Percentiles rank a stretch among this genome's conserved stretches.
Conservation (phyloP, 2,329 filamentous ascomycete genomes). For the Didymella segeticola region DNA sequence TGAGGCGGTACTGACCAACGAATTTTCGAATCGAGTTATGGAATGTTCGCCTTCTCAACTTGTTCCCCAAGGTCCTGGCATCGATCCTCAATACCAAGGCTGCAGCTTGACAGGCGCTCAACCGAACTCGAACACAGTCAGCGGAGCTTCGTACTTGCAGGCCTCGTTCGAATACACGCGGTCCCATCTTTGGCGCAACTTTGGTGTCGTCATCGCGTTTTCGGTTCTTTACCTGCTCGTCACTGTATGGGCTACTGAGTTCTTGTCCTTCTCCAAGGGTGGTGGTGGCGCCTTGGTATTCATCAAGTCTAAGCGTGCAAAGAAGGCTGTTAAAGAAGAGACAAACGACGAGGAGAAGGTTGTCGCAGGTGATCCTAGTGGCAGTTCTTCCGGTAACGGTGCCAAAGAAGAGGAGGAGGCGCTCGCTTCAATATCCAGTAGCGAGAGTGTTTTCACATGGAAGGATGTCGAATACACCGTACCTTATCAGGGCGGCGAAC, state of each 20-base stretch:
- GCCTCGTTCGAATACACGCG: conserved; percentile 64
- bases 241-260: conserved; percentile 73
- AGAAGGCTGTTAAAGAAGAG: conserved; percentile 58
- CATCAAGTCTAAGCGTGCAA: conserved; percentile 70
- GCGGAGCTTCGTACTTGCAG: conserved; percentile 62
- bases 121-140: conserved; percentile 58
- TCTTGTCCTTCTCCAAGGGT: conserved; percentile 66
- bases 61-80: conserved; percentile 64
- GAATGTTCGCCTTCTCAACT: conserved; percentile 65
- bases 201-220: conserved; percentile 78
- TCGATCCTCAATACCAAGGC: conserved; percentile 65
- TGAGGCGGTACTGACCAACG: conserved; percentile 71
- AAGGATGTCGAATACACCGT: conserved; percentile 69
- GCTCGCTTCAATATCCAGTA: conserved; percentile 46
- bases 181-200: conserved; percentile 72
- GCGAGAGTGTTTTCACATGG: conserved; percentile 49
- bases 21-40: conserved; percentile 65
- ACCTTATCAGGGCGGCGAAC: conserved; percentile 68
- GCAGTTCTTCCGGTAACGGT: conserved; percentile 28
- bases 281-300: conserved; percentile 75
- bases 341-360: conserved; percentile 66
- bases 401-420: conserved; percentile 39
- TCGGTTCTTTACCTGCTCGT: conserved; percentile 75
- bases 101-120: conserved; percentile 67
- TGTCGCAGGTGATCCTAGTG: conserved; percentile 33